A percentile compares a stretch with the other conserved stretches of the same genome.
These are phyloP conservation scores for Mucor velutinosus DNA, from an alignment of 371 early-diverging fungal species.

Conservation along the genomic window DNA sequence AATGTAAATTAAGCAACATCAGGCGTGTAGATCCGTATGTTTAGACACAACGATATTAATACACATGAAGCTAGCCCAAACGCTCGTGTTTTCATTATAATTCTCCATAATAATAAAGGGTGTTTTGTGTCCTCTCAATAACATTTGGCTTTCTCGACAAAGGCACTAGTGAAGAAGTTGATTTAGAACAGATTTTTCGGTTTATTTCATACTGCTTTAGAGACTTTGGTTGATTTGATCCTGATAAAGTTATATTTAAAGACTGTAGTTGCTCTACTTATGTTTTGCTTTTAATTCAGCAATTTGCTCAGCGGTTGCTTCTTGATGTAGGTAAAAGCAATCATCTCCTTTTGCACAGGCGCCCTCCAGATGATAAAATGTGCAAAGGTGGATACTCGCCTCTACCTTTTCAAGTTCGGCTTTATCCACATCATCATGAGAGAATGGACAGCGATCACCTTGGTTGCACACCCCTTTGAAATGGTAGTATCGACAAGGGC, in stretches of 20 bases:
- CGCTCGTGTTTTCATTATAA: no score
- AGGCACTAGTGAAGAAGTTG: no score
- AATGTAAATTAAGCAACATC: no score
- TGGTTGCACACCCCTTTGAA: conserved; percentile 40
- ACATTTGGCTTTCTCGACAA: neutral
- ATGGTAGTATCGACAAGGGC: conserved; percentile 40
- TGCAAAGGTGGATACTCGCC: conserved; percentile 16
- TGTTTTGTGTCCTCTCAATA: no score
- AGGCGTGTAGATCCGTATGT: no score
- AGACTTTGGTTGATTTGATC: no score
- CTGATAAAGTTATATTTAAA: no score
- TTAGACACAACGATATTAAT: no score
- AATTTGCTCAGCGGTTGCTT: conserved; percentile 11
- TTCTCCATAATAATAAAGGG: no score
- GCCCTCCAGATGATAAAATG: conserved; percentile 14
- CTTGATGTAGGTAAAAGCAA: conserved; percentile 25
- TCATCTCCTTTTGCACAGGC: conserved; percentile 23
- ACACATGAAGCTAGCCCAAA: no score
- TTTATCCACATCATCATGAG: conserved; percentile 17
- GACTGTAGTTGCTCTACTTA: neutral
- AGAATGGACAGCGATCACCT: conserved; percentile 35
- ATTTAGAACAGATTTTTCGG: no score
- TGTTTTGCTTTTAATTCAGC: neutral
- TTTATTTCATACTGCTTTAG: no score
- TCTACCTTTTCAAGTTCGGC: conserved; percentile 16